Base-by-base conservation (phyloP, 495 filamentous ascomycete species). In the Entonaema liquescens region DNA sequence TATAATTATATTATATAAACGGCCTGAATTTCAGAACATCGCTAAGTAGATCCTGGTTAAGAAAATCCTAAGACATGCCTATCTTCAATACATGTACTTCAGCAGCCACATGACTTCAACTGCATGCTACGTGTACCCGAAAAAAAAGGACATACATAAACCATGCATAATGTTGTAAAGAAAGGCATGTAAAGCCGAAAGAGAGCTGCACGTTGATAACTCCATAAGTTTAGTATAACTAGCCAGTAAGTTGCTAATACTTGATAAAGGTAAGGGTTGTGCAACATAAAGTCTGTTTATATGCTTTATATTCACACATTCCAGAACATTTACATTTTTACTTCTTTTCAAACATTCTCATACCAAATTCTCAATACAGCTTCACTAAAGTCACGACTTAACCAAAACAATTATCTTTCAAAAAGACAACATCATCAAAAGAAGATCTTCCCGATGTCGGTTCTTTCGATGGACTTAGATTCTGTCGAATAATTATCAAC, bases 401-500 rank as follows among this genome's bases (percentile, higher is more conserved):
- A 47, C 9, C 8, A 3, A 3, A 23, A 23, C 9, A 47, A 12
- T 13, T 47, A 47, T 12, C 15, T 15, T 0, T 0, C n/a, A n/a
- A 38, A 38, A n/a, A 44, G 6, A 44, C 17, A 17, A 44, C 40
- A 44, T 21, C 2, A 9, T 21, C 17, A 44, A 17, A n/a, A 42
- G 21, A 44, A 44, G 17, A 44, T 11, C 8, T 2, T 44, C 17
- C 17, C 2, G 6, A 6, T 44, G 17, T 44, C 17, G 1, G 17
- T 44, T 44, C 1, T 8, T 21, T 21, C 9, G 31, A 21, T 44
- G 7, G 8, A 23, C 17, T 11, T 2, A 5, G 19, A 21, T 23
- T 11, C 23, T 23, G 19, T 47, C 42, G 12, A 47, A 23, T 47
- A 29, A 38, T 68, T 62, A 49, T 36, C 50, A 47, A 61, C 25